Conservation (phyloP, 208 protist genomes). For the Acanthamoeba royreba region DNA sequence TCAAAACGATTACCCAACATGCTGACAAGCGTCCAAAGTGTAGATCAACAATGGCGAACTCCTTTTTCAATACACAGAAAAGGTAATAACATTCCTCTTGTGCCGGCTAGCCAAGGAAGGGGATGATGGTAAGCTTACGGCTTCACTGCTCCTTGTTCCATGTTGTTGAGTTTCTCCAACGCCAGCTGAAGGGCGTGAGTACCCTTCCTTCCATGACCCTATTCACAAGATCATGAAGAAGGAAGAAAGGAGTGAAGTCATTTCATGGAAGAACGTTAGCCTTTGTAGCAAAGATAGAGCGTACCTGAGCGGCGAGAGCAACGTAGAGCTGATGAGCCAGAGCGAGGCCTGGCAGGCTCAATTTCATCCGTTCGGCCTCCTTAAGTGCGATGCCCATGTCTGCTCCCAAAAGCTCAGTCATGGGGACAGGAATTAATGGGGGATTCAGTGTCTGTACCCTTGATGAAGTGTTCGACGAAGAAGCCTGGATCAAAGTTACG, state of each 20-base stretch:
- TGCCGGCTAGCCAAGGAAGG: too few relatives aligned
- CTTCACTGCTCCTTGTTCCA: not conserved
- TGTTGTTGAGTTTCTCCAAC: slow-evolving; percentile 88
- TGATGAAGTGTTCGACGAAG: slow-evolving; percentile 92
- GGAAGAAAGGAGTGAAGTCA: not conserved
- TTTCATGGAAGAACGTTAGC: not conserved
- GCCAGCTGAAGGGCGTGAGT: slow-evolving; percentile 91
- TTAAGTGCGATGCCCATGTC: slow-evolving; percentile 88
- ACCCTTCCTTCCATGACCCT: slow-evolving; percentile 88
- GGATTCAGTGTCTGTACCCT: slow-evolving; percentile 72
- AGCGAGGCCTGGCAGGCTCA: slow-evolving; percentile 87
- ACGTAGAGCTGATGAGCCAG: slow-evolving; percentile 90
- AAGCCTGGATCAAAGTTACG: slow-evolving; percentile 93
- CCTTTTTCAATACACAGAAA: too few relatives aligned
- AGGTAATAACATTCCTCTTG: too few relatives aligned
- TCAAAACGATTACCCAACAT: too few relatives aligned
- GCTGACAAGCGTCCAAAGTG: too few relatives aligned
- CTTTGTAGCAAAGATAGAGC: too few relatives aligned
- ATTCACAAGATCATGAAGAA: slow-evolving; percentile 45
- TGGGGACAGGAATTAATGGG: not conserved
- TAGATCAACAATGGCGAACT: too few relatives aligned
- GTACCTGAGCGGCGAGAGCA: slow-evolving; percentile 76
- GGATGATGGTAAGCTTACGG: too few relatives aligned
- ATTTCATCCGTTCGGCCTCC: slow-evolving; percentile 85
- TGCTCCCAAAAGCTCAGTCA: not conserved